phyloP scores from a whole-genome alignment of 2,329 filamentous ascomycete species.

The Saccharata proteae region DNA sequence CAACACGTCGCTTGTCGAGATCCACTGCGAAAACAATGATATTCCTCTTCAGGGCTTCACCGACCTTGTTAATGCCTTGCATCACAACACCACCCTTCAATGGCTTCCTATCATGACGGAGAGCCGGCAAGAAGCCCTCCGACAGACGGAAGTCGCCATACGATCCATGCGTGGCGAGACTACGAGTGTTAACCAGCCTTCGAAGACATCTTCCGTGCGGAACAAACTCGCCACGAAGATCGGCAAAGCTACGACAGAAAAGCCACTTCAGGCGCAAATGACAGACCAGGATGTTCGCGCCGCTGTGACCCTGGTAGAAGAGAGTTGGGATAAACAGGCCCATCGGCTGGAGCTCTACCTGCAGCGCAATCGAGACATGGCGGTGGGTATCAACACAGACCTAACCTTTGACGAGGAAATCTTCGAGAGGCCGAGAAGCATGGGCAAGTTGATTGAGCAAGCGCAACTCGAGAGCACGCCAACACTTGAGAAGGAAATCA shows the following conservation, averaged over 20 bases:
- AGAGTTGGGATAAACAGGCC: constrained; percentile 38
- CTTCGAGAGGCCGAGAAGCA: constrained; percentile 30
- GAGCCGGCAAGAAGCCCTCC: constrained; percentile 49
- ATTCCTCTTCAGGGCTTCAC: constrained; percentile 61
- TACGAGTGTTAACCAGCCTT: constrained; percentile 17
- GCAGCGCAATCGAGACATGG: constrained; percentile 33
- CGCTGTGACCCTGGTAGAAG: constrained; percentile 34
- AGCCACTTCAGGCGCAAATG: constrained; percentile 15
- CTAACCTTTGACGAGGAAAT: constrained; percentile 35
- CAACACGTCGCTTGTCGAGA: constrained; percentile 50
- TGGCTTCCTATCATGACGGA: constrained; percentile 51
- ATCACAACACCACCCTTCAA: constrained; percentile 50
- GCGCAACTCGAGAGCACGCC: constrained; percentile 32
- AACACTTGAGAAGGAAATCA: not conserved
- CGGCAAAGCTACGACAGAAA: constrained; percentile 16
- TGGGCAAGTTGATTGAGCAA: constrained; percentile 31
- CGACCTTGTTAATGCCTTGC: constrained; percentile 55
- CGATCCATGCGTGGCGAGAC: constrained; percentile 35
- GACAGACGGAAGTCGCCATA: constrained; percentile 44
- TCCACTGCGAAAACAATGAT: constrained; percentile 61
- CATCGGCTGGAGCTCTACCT: constrained; percentile 35
- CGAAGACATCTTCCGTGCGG: constrained; percentile 21
- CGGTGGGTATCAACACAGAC: constrained; percentile 29
- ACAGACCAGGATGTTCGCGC: constrained; percentile 40
- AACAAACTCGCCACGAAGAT: constrained; percentile 22